Evolutionary conservation across 352 stramenopile genomes (phyloP), one percentile per base, ranked within the genome.

Genomic region (Halophytophthora batemanensis): DNA sequence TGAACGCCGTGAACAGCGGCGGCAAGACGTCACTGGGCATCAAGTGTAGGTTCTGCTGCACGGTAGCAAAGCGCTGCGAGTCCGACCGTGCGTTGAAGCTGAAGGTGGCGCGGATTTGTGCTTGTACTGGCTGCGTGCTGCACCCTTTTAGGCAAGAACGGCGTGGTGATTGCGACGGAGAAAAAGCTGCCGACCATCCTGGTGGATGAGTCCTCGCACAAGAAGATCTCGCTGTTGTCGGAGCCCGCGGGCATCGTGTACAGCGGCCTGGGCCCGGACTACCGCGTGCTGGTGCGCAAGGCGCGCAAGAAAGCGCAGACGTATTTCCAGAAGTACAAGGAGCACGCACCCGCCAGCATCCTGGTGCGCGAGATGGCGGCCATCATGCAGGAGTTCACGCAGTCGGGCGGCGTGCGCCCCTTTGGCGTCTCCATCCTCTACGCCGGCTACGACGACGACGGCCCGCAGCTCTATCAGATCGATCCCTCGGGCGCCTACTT

Each of bases 331-430:
- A 97, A 95, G 74, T 99, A 98, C 79, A 83, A 93, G 40, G 88
- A 96, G 42, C 80, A 95, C 62, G 95, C 98, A 50, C 96, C 97
- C 7, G 86, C 98, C 6, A 78, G 69, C 23, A 96, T 99, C 82
- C 76, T 99, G 21, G 96, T 99, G 66, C 93, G 96, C 46, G 87
- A 98, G 37, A 96, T 97, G 17, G 97, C 97, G 1, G 86, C 82
- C 8, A 93, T 99, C 42, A 99, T 99, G 97, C 97, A 99, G 79
- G 97, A 99, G 82, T 99, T 98, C 66, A 99, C 96, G 33, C 96
- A 96, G 76, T 95, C 87, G 11, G 96, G 96, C 40, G 97, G 97
- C 39, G 97, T 99, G 33, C 87, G 97, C 57, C 97, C 97, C 5
- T 99, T 99, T 71, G 97, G 97, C 49, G 93, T 99, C n/a, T 98